Evolutionary conservation across 2,329 filamentous ascomycete genomes (phyloP).

Genomic region (Venturia carpophila): DNA sequence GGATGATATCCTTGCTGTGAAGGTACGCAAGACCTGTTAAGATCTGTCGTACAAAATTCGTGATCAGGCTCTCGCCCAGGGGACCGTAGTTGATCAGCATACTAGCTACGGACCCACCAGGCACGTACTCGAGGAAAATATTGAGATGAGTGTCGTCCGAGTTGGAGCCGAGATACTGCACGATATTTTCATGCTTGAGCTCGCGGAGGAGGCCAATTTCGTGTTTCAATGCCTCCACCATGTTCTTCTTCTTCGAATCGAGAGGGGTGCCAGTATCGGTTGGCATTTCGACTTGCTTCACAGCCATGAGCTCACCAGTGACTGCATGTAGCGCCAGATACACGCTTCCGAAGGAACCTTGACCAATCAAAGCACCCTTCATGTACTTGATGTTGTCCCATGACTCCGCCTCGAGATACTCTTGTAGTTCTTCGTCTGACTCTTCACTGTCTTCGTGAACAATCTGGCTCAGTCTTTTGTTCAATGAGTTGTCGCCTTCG

Average conservation of each 20-base stretch:
- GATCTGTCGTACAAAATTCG: conserved; percentile 95
- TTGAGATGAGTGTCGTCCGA: conserved; percentile 88
- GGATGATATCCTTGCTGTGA: conserved; percentile 91
- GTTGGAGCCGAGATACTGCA: conserved; percentile 93
- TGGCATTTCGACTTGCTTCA: conserved; percentile 94
- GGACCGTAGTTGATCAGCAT: conserved; percentile 99
- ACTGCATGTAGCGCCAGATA: conserved; percentile 92
- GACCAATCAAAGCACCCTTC: conserved; percentile 95
- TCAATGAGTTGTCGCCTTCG: conserved; percentile 61
- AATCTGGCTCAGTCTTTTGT: conserved; percentile 74
- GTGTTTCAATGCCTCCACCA: conserved; percentile 95
- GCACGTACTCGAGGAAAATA: conserved; percentile 99
- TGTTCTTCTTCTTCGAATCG: conserved; percentile 89
- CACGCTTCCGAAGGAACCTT: conserved; percentile 93
- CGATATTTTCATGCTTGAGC: conserved; percentile 92
- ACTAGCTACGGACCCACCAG: conserved; percentile 91
- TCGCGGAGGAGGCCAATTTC: conserved; percentile 92
- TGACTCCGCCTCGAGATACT: conserved; percentile 84
- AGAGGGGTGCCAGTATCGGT: conserved; percentile 67
- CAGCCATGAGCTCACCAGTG: conserved; percentile 92
- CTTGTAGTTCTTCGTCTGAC: conserved; percentile 77
- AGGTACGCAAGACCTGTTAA: conserved; percentile 86
- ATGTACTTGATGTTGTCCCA: conserved; percentile 99
- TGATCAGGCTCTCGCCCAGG: conserved; percentile 83
- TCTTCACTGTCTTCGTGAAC: conserved; percentile 89